Conservation (phyloP, 306 rosid genomes). For the Cyclanthera cordifolia region DNA sequence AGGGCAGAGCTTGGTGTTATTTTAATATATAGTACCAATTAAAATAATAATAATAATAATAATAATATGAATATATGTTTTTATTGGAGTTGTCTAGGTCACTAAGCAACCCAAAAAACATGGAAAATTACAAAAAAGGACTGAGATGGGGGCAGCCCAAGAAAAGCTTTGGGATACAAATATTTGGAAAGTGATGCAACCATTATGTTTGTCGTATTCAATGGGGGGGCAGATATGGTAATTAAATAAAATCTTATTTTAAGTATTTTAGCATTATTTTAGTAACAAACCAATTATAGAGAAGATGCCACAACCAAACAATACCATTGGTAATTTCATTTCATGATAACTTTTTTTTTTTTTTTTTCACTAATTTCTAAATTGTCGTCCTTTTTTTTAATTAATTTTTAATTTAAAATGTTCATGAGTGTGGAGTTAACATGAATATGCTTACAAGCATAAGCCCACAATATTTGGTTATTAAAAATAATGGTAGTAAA, state of each 20-base stretch:
- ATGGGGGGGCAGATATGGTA: not conserved
- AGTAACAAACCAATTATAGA: constrained; percentile 10
- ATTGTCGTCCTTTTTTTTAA: not conserved
- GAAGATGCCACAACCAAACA: constrained; percentile 20
- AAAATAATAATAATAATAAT: too few species aligned
- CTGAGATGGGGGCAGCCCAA: not conserved
- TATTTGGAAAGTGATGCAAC: constrained; percentile 6
- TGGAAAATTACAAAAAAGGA: constrained; percentile 2
- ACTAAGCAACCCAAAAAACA: not conserved
- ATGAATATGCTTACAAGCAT: too few species aligned
- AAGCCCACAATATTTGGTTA: too few species aligned
- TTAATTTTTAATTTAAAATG: too few species aligned
- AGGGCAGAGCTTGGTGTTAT: not conserved
- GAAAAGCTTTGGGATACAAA: constrained; percentile 7
- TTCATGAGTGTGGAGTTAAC: too few species aligned
- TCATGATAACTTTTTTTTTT: constrained; percentile 13
- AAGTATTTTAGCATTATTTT: not conserved
- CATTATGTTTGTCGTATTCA: constrained; percentile 1
- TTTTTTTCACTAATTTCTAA: constrained; percentile 5
- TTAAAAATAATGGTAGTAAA: too few species aligned
- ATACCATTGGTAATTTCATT: constrained; percentile 16
- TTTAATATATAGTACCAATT: not conserved
- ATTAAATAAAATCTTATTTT: not conserved
- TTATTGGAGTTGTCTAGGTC: constrained; percentile 7
- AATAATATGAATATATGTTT: not conserved